A percentile compares a stretch with the other conserved stretches of the same genome.
These are phyloP conservation scores for Paramecium caudatum DNA, from an alignment of 73 alveolate species.

Conservation along the genomic window DNA sequence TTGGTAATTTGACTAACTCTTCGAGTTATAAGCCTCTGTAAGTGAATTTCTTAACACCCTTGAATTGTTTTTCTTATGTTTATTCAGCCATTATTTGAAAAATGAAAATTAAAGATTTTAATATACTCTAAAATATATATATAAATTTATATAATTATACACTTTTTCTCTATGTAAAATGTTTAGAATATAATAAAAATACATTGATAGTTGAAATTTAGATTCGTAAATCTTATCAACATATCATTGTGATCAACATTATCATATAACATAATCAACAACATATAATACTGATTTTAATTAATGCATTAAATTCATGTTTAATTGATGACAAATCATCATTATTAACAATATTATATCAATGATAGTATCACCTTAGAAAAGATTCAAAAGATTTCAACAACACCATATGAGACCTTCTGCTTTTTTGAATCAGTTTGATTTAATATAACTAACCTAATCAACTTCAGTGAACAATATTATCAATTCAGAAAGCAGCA, in stretches of 20 bases:
- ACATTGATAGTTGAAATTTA: no score
- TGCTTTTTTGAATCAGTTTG: not conserved
- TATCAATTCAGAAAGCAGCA: not conserved
- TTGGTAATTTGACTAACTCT: constrained; percentile 54
- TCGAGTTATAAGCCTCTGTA: constrained; percentile 58
- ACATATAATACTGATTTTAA: constrained; percentile 25
- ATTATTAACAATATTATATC: constrained; percentile 11
- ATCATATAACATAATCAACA: not conserved
- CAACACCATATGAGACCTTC: constrained; percentile 50
- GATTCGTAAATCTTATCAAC: no score
- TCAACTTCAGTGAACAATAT: not conserved
- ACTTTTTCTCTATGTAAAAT: no score
- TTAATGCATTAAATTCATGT: not conserved
- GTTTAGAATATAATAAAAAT: no score
- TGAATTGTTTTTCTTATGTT: constrained; percentile 46
- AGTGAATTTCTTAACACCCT: constrained; percentile 59
- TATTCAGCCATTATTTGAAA: constrained; percentile 68
- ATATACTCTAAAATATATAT: constrained; percentile 35
- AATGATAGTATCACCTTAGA: constrained; percentile 21
- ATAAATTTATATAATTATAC: no score
- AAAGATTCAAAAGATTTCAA: not conserved
- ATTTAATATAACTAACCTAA: not conserved
- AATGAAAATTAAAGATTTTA: constrained; percentile 56
- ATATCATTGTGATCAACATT: no score
- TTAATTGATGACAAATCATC: constrained; percentile 10